A percentile compares a stretch with the other conserved stretches of the same genome.
Conservation (phyloP, 2,329 filamentous ascomycete species). For the Talaromyces sp. region DNA sequence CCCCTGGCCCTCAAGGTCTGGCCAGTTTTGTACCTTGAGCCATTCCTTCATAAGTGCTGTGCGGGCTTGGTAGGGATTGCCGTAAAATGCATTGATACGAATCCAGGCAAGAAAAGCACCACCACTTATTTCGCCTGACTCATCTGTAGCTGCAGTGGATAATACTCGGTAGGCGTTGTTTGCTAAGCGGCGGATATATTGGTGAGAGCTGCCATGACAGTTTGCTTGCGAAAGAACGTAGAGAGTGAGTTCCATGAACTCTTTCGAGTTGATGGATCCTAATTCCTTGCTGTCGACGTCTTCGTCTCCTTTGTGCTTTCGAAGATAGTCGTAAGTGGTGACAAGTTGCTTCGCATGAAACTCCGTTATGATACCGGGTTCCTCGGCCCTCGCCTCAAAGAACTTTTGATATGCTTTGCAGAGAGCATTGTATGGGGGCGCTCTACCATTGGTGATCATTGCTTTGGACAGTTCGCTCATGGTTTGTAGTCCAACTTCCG, state of each 20-base stretch:
- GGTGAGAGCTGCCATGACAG: constrained; percentile 36
- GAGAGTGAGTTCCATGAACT: constrained; percentile 41
- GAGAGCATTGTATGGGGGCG: constrained; percentile 62
- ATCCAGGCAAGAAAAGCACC: constrained; percentile 48
- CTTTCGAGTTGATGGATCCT: constrained; percentile 37
- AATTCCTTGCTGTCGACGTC: constrained; percentile 32
- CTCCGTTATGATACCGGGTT: constrained; percentile 56
- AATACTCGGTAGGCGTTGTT: constrained; percentile 30
- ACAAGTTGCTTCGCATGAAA: constrained; percentile 62
- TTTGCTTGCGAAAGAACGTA: constrained; percentile 36
- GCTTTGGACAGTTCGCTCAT: constrained; percentile 67
- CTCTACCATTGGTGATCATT: constrained; percentile 60
- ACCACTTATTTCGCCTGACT: constrained; percentile 32
- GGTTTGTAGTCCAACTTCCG: constrained; percentile 59
- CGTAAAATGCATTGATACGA: constrained; percentile 53
- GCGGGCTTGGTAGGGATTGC: constrained; percentile 54
- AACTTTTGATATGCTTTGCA: constrained; percentile 63
- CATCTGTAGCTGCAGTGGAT: constrained; percentile 38
- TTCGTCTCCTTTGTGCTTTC: constrained; percentile 30
- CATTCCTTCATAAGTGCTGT: constrained; percentile 45
- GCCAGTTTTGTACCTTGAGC: constrained; percentile 28
- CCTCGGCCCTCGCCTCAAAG: constrained; percentile 55
- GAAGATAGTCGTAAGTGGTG: constrained; percentile 61
- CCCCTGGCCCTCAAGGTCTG: constrained; percentile 19
- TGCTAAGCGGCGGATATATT: constrained; percentile 40